These are phyloP conservation scores for Phoenix roebelenii DNA, from an alignment of 176 grass and related monocot species.

Conservation along the genomic window DNA sequence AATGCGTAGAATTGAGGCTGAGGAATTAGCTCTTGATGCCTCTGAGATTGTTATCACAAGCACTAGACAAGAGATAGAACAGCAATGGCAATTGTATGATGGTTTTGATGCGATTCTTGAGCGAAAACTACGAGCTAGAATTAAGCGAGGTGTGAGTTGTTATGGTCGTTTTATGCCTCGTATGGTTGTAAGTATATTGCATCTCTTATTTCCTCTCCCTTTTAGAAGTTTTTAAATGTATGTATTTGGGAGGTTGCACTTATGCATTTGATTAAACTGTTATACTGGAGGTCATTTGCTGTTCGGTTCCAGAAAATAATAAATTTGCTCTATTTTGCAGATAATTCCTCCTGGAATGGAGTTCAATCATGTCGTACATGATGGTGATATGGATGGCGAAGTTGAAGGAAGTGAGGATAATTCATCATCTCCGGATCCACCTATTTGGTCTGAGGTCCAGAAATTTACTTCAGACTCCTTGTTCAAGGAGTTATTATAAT, in stretches of 20 bases:
- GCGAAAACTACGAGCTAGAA: not conserved
- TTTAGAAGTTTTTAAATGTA: too few species aligned
- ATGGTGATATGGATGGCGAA: slow-evolving; percentile 3
- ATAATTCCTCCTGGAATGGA: slow-evolving; percentile 18
- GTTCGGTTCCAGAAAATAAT: too few species aligned
- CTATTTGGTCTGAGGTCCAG: slow-evolving; percentile 12
- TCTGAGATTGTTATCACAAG: slow-evolving; percentile 9
- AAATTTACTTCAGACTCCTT: not conserved
- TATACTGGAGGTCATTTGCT: too few species aligned
- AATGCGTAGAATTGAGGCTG: slow-evolving; percentile 14
- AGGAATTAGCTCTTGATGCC: slow-evolving; percentile 7
- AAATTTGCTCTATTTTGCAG: not conserved
- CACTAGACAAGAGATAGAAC: slow-evolving; percentile 11
- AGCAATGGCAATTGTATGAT: slow-evolving; percentile 16
- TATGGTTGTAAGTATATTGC: slow-evolving; percentile 6
- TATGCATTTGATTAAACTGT: too few species aligned
- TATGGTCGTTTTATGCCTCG: slow-evolving; percentile 11
- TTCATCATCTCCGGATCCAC: slow-evolving; percentile 1
- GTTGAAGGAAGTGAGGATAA: slow-evolving; percentile 4
- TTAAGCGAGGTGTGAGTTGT: slow-evolving; percentile 4
- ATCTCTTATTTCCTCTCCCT: too few species aligned
- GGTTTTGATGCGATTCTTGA: slow-evolving; percentile 14
- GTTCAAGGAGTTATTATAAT: too few species aligned
- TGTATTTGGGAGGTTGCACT: too few species aligned
- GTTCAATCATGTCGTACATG: slow-evolving; percentile 11